A percentile compares a stretch with the other conserved stretches of the same genome.
Evolutionary conservation across 2,329 filamentous ascomycete species (phyloP).

Genomic region (Nemania bipapillata): DNA sequence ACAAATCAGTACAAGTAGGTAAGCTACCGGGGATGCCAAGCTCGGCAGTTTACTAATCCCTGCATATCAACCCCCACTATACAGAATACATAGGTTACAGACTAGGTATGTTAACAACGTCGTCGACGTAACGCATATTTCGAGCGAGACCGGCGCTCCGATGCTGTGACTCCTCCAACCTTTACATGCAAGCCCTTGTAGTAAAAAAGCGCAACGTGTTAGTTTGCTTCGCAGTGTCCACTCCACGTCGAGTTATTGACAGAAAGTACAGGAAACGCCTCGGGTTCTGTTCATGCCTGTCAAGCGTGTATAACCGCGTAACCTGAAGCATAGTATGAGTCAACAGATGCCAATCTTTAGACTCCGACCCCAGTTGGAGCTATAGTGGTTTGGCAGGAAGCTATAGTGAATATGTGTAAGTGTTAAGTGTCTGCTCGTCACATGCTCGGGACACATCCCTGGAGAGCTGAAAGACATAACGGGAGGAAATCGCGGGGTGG

Average conservation of each 20-base stretch:
- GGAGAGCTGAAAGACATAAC: constrained; percentile 34
- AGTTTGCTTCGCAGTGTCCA: neutral
- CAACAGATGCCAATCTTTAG: neutral
- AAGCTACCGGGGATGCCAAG: constrained; percentile 19
- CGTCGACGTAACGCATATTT: too few species aligned
- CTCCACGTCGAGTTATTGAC: neutral
- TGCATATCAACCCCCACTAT: constrained; percentile 14
- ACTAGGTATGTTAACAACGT: neutral
- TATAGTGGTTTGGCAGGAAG: neutral
- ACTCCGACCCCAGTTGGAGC: neutral
- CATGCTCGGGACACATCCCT: constrained; percentile 23
- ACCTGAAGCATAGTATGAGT: neutral
- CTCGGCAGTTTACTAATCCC: constrained; percentile 32
- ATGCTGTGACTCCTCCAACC: neutral
- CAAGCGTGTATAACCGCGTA: neutral
- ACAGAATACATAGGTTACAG: neutral
- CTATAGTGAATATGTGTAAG: neutral
- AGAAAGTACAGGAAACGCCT: neutral
- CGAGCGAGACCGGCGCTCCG: constrained; percentile 18
- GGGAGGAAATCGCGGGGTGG: constrained; percentile 24
- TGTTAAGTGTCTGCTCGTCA: neutral
- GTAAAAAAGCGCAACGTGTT: too few species aligned
- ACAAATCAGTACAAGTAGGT: neutral
- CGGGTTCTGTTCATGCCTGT: neutral
- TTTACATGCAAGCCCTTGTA: too few species aligned